phyloP scores from a whole-genome alignment of 75 land plant species.

The Pinus taeda region DNA sequence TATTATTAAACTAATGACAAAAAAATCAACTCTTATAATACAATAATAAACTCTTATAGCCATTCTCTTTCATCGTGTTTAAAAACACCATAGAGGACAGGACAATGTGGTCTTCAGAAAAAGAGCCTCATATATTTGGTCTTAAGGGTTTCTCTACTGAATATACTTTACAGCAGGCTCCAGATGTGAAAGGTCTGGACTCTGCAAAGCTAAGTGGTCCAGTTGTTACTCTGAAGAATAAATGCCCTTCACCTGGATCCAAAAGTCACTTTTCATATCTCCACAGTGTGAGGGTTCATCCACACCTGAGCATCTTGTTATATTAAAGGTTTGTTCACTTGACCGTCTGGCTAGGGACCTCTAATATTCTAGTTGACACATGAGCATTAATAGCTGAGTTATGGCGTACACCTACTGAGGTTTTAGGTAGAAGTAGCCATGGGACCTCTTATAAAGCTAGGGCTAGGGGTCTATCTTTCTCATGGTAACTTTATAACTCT shows the following conservation, averaged over 20 bases:
- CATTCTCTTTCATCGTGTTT: no score
- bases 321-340: conserved; percentile 80
- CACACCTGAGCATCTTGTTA: conserved; percentile 41
- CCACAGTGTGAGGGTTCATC: conserved; percentile 59
- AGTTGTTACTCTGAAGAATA: conserved; percentile 7
- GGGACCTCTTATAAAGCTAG: conserved; percentile 96
- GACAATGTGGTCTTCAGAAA: conserved; percentile 14
- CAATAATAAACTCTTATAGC: no score
- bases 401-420: conserved; percentile 96
- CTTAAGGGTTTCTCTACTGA: conserved; percentile 6
- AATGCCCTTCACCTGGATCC: conserved; percentile 47
- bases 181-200: conserved; percentile 6
- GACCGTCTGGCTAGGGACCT: conserved; percentile 88
- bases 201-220: conserved; percentile 6
- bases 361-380: conserved; percentile 74
- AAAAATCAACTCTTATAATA: no score
- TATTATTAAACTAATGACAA: no score
- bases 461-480: conserved; percentile 21
- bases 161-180: conserved; percentile 1
- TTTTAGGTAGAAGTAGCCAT: conserved; percentile 96
- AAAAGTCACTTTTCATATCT: conserved; percentile 59
- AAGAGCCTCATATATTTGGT: conserved; percentile 40
- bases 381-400: conserved; percentile 79
- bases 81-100: no score
- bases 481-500: no score